These are phyloP conservation scores for Collariella sp. DNA, from an alignment of 495 filamentous ascomycete genomes.

Conservation along the genomic window DNA sequence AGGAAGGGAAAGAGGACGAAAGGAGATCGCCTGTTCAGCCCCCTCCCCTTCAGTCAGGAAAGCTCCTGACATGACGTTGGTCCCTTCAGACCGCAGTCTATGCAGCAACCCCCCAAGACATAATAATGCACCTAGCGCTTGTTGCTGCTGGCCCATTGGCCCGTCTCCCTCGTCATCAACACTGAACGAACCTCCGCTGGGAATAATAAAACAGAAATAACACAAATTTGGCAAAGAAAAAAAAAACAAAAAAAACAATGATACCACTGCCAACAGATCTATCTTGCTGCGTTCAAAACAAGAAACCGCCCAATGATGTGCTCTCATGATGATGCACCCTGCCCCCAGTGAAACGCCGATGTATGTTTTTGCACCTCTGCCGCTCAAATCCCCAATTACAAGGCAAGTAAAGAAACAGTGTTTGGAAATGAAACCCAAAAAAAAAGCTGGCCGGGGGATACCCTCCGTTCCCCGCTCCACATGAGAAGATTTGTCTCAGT, in stretches of 20 bases:
- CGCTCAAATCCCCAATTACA: background rate
- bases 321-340: slow-evolving; percentile 1
- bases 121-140: background rate
- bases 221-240: background rate
- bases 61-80: background rate
- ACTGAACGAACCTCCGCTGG: background rate
- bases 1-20: background rate
- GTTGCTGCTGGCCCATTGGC: background rate
- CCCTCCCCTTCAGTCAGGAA: background rate
- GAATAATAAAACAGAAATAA: no score
- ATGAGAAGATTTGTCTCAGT: slow-evolving; percentile 16
- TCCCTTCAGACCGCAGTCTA: background rate
- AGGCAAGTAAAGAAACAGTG: background rate
- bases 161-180: background rate
- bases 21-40: background rate
- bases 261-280: slow-evolving; percentile 1
- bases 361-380: background rate
- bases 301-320: background rate
- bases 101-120: background rate
- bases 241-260: no score
- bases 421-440: background rate
- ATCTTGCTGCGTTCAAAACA: background rate
- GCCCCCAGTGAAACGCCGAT: slow-evolving; percentile 1
- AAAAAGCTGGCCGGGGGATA: background rate
- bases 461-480: background rate